These are phyloP conservation scores for Trichoderma atroviride DNA, from an alignment of 2,329 filamentous ascomycete species.

Conservation along the genomic window DNA sequence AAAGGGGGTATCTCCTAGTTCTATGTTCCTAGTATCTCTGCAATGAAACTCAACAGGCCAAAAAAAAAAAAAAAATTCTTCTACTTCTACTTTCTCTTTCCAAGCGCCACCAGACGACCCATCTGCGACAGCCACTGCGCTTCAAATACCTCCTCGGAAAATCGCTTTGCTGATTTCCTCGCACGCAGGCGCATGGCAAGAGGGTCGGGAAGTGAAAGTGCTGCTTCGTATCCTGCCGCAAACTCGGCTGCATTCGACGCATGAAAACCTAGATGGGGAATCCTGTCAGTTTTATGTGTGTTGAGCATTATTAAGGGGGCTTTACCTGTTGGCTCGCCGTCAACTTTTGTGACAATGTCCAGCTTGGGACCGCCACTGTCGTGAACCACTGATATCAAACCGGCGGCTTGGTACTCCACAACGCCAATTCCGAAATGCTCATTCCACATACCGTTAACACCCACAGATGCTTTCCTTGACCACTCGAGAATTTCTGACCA, in stretches of 20 bases:
- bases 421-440: constrained; percentile 99
- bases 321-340: constrained; percentile 76
- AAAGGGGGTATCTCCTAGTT: constrained; percentile 44
- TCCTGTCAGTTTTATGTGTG: background rate
- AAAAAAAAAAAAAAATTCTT: background rate
- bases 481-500: constrained; percentile 86
- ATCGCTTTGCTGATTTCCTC: constrained; percentile 75
- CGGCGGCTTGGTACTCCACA: constrained; percentile 96
- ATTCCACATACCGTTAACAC: constrained; percentile 99
- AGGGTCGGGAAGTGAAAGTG: constrained; percentile 71
- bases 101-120: constrained; percentile 65
- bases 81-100: constrained; percentile 27
- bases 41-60: constrained; percentile 4
- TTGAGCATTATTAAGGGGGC: background rate
- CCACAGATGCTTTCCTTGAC: constrained; percentile 75
- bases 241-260: constrained; percentile 79
- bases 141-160: constrained; percentile 85
- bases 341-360: constrained; percentile 84
- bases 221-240: constrained; percentile 76
- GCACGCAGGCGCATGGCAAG: constrained; percentile 76
- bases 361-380: constrained; percentile 89
- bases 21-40: constrained; percentile 34
- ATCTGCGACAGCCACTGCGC: constrained; percentile 77
- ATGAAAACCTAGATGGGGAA: constrained; percentile 69
- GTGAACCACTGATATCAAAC: constrained; percentile 89